phyloP scores from a whole-genome alignment of 1,284 basidiomycete genomes.

The Inonotus obliquus region DNA sequence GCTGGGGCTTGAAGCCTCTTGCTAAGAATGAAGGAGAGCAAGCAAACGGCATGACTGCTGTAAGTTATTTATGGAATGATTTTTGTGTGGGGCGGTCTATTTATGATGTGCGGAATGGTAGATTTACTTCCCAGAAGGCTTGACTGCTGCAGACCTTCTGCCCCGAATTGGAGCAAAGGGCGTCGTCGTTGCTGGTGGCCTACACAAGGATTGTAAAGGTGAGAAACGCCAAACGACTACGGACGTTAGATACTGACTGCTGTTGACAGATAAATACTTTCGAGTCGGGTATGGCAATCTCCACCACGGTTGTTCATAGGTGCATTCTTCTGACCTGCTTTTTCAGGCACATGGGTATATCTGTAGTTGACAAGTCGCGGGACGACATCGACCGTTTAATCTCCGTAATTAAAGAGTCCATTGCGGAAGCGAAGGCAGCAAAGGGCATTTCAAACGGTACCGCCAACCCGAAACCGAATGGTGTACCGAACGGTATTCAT shows the following conservation, averaged over 20 bases:
- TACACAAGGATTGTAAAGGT: constrained; percentile 88
- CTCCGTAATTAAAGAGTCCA: constrained; percentile 55
- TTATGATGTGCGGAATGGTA: constrained; percentile 23
- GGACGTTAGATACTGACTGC: too few species aligned
- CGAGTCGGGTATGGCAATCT: constrained; percentile 57
- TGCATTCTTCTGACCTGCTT: not conserved
- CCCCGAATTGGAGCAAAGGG: constrained; percentile 65
- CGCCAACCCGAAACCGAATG: not conserved
- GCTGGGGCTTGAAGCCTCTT: constrained; percentile 74
- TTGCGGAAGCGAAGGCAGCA: constrained; percentile 46
- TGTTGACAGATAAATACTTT: constrained; percentile 66
- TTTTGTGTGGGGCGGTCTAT: not conserved
- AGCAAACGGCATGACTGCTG: constrained; percentile 94
- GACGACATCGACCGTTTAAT: constrained; percentile 79
- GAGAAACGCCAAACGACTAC: constrained; percentile 8
- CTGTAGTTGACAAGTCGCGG: constrained; percentile 64
- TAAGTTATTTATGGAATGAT: constrained; percentile 27
- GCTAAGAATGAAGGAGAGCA: constrained; percentile 56
- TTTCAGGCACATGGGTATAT: constrained; percentile 84
- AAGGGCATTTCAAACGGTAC: constrained; percentile 21
- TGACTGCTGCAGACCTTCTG: constrained; percentile 69
- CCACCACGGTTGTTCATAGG: not conserved
- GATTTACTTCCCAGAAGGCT: constrained; percentile 77
- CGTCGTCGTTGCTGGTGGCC: constrained; percentile 84
- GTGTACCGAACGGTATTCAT: not conserved